Evolutionary conservation across 108 stramenopile species (phyloP), one percentile per base, ranked within the genome.

Genomic region (Fragilaria crotonensis): DNA sequence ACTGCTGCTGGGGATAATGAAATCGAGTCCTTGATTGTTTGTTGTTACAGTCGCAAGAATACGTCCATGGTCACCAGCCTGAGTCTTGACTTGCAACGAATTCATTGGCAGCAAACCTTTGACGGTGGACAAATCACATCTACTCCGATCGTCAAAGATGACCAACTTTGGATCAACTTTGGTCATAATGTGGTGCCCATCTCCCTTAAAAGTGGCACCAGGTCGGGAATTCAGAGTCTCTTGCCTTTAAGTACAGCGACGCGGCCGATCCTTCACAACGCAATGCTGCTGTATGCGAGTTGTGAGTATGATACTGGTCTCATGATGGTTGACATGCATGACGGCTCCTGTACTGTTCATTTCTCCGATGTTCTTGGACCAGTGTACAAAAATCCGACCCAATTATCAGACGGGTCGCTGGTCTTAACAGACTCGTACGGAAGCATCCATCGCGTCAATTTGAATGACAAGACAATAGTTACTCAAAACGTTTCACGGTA

Each of bases 61-160:
- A 46, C 25, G 31, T 63, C 58, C 31, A 20, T 72, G 5, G 65
- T 66, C n/a, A 4, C 60, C 44, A 54, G 45, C 22, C 19, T 72
- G 25, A 48, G 56, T 4, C 29, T 33, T 20, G 58, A 64, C 30
- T 53, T 71, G 58, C 25, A 62, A 26, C 20, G 58, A 36, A 49
- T 41, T 33, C 28, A 33, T 33, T 31, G 30, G 26, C 63, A 62
- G 70, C 50, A 64, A 45, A n/a, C 23, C 1, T 49, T 51, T 11
- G 19, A 58, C 7, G 63, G 53, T 46, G 50, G 57, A 30, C 25
- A 50, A 19, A 30, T 71, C 17, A 71, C 62, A 27, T 33, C 57
- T 52, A 45, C 63, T 30, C 63, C 70, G 2, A 29, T 60, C 32
- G 5, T 64, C 5, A 20, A 57, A 25, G 64, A 55, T 26, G 33